Evolutionary conservation across 2,329 filamentous ascomycete genomes (phyloP), one percentile per base, ranked within the genome.

Genomic region (Fusarium buxicola): DNA sequence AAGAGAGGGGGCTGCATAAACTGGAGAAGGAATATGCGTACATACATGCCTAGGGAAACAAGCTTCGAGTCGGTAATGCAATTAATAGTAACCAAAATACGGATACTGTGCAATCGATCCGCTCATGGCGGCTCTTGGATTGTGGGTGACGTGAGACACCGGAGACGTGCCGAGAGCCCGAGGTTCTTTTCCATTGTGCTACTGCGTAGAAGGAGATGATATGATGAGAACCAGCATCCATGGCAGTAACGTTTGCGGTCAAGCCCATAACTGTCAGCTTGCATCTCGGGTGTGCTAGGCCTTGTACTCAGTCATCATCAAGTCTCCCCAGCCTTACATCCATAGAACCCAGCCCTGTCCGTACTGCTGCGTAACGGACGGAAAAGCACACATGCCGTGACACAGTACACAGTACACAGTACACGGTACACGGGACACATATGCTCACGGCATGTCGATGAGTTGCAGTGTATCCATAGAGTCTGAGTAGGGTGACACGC

Each of bases 61-160:
- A 21, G 21, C 21, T 21, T 21, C 21, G 46, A 44, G 21, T 45
- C 21, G 54, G 38, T 45, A 38, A 62, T 49, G 28, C 51, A 41
- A 40, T 49, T 49, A 54, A 65, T 62, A 62, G 51, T 40, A 61
- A 48, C 47, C 57, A 31, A 51, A 43, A 46, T 41, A 46, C 30
- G 31, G 25, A 35, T 12, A 48, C 43, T 45, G 43, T 59, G 47
- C 40, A 48, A 62, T 60, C 48, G 11, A 34, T 54, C n/a, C 50
- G 38, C 51, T 46, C 45, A 32, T 47, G 41, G 39, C 43, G 45
- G 41, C 39, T 40, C 31, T 44, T 38, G n/a, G 34, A 32, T 47
- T 41, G 39, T 25, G 27, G 38, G 57, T 65, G 64, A 62, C 58
- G 66, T 68, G 63, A 69, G 63, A 65, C 40, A 53, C 52, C 18